Conservation (phyloP, 371 early-diverging fungal genomes). For the Lichtheimia hyalospora region DNA sequence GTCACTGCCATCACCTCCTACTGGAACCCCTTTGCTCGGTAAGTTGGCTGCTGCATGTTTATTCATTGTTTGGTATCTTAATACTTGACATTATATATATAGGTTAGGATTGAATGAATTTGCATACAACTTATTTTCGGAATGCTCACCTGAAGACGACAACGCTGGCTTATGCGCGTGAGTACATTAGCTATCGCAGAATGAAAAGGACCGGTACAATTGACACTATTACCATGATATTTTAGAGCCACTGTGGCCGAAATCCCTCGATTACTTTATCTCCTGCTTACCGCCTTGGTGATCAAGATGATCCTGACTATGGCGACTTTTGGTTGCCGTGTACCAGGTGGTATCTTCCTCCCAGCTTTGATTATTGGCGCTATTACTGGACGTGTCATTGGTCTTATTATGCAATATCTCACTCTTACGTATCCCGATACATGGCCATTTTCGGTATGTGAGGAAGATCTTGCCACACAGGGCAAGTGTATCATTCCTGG, state of each 20-base stretch:
- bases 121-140: conserved; percentile 77
- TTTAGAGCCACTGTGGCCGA: conserved; percentile 31
- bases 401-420: conserved; percentile 74
- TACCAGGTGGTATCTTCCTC: conserved; percentile 93
- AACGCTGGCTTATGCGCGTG: conserved; percentile 70
- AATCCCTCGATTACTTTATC: conserved; percentile 36
- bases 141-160: conserved; percentile 64
- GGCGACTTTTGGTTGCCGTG: conserved; percentile 80
- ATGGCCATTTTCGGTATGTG: conserved; percentile 67
- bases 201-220: neutral
- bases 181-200: conserved; percentile 7
- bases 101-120: conserved; percentile 76
- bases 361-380: conserved; percentile 94
- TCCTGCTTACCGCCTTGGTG: conserved; percentile 63
- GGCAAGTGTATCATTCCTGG: conserved; percentile 87
- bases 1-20: conserved; percentile 75
- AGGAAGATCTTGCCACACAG: conserved; percentile 37
- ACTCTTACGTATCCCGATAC: conserved; percentile 55
- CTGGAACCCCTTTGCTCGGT: conserved; percentile 74
- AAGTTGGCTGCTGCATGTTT: conserved; percentile 1
- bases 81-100: neutral
- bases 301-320: conserved; percentile 69
- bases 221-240: neutral
- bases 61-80: too few species aligned
- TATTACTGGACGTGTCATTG: conserved; percentile 86